phyloP scores from a whole-genome alignment of 139 green algal species.

The Haematococcus lacustris region DNA sequence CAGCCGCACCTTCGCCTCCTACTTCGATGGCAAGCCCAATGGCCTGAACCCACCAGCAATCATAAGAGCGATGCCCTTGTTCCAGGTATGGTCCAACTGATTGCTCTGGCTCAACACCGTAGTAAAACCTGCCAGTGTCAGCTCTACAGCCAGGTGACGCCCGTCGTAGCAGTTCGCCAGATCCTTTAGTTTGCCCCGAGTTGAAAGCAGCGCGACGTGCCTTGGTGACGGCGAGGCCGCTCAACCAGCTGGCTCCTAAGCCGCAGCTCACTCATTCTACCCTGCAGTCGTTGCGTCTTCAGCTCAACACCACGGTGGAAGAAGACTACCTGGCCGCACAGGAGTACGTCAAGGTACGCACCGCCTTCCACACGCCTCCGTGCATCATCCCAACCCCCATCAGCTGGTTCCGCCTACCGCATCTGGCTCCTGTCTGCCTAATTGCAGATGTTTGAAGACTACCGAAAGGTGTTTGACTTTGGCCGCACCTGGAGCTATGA shows the following conservation, averaged over 20 bases:
- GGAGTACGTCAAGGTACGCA: constrained; percentile 44
- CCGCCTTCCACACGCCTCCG: neutral
- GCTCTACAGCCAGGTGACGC: no score
- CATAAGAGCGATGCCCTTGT: constrained; percentile 42
- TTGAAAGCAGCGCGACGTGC: no score
- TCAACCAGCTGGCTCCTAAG: no score
- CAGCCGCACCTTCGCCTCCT: constrained; percentile 61
- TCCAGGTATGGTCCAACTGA: constrained; percentile 28
- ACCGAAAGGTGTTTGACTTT: constrained; percentile 63
- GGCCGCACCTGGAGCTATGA: constrained; percentile 52
- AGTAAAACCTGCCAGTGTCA: no score
- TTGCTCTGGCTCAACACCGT: no score
- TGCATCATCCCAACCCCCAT: no score
- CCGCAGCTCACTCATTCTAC: no score
- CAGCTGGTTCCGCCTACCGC: no score
- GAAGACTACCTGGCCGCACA: constrained; percentile 43
- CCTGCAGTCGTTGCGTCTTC: neutral
- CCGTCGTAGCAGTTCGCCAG: no score
- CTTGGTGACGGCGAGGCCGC: no score
- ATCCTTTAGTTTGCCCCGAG: no score
- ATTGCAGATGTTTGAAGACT: constrained; percentile 56
- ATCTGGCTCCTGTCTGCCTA: neutral
- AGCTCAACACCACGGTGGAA: constrained; percentile 29
- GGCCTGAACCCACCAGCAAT: constrained; percentile 55
- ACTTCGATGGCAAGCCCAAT: constrained; percentile 62